phyloP scores from a whole-genome alignment of 2,329 filamentous ascomycete species.

The Geosmithia flava region DNA sequence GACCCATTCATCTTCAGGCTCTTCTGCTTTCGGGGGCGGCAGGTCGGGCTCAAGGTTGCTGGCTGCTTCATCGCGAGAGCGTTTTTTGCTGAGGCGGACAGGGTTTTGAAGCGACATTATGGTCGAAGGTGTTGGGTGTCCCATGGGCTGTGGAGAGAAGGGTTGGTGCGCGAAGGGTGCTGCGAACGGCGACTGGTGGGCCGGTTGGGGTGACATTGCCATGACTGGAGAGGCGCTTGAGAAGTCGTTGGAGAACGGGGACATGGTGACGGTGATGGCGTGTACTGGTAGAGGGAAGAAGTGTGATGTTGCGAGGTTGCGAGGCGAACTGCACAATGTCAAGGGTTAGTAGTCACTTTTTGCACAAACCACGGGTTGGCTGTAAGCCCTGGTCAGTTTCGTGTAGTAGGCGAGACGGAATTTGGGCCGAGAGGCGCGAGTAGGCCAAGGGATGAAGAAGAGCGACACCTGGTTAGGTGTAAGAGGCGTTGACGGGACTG shows the following conservation, averaged over 20 bases:
- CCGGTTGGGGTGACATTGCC: constrained; percentile 20
- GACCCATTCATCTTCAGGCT: constrained; percentile 51
- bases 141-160: constrained; percentile 12
- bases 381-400: not conserved
- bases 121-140: constrained; percentile 8
- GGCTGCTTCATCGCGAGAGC: constrained; percentile 62
- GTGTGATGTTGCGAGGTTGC: not conserved
- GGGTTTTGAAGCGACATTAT: not conserved
- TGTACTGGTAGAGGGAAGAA: not conserved
- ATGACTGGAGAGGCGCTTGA: constrained; percentile 31
- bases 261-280: constrained; percentile 18
- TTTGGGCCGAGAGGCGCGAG: not conserved
- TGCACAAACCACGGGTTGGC: constrained; percentile 3
- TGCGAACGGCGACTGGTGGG: constrained; percentile 17
- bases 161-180: constrained; percentile 15
- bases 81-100: constrained; percentile 49
- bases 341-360: constrained; percentile 2
- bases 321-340: not conserved
- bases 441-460: not conserved
- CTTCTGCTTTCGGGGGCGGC: constrained; percentile 24
- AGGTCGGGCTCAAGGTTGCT: constrained; percentile 52
- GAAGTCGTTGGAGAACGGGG: constrained; percentile 28
- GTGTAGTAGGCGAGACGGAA: not conserved
- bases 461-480: not conserved
- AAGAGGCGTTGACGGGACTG: not conserved